Conservation (phyloP, 2,329 filamentous ascomycete species). For the Nothophoma quercina region DNA sequence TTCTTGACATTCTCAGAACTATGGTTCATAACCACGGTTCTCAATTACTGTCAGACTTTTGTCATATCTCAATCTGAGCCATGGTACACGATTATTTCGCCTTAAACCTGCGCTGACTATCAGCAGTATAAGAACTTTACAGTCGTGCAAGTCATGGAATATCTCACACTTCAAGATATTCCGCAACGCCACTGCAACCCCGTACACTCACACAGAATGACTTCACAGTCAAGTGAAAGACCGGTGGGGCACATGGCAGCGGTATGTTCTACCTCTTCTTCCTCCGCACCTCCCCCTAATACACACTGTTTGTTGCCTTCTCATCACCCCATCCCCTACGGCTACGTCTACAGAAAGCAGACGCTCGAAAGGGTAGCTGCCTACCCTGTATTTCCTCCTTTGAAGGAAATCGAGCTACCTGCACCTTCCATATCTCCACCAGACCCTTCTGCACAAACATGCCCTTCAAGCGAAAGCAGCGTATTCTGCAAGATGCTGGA, state of each 20-base stretch:
- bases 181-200: slow-evolving; percentile 43
- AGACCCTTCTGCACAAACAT: background rate
- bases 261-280: slow-evolving; percentile 34
- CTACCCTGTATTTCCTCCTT: background rate
- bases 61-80: background rate
- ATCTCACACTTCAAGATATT: slow-evolving; percentile 50
- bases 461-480: no score
- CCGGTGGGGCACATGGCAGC: slow-evolving; percentile 36
- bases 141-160: slow-evolving; percentile 40
- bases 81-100: slow-evolving; percentile 2
- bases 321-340: background rate
- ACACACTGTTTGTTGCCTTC: slow-evolving; percentile 3
- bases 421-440: background rate
- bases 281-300: slow-evolving; percentile 3
- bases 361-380: background rate
- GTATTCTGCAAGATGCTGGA: no score
- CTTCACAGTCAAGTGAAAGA: slow-evolving; percentile 34
- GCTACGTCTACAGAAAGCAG: background rate
- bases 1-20: no score
- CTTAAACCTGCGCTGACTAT: slow-evolving; percentile 2
- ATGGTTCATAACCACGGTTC: no score
- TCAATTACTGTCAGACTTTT: background rate
- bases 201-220: slow-evolving; percentile 40
- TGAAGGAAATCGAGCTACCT: slow-evolving; percentile 1
- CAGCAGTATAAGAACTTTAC: slow-evolving; percentile 20